Conservation (phyloP, 768 basidiomycete species). For the Phylloporus scabripes region DNA sequence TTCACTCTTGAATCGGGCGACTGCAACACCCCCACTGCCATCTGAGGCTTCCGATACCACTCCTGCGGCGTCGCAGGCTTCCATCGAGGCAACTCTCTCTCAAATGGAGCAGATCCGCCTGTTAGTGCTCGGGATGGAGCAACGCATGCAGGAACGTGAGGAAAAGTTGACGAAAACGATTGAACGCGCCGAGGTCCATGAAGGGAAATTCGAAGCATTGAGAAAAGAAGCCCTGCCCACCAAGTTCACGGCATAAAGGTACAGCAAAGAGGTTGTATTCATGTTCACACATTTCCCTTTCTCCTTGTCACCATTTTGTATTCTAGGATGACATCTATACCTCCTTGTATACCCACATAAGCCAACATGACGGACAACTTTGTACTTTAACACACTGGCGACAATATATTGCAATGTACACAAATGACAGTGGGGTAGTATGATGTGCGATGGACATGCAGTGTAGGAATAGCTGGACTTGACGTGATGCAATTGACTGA, state of each 20-base stretch:
- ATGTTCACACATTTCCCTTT: conserved; percentile 8
- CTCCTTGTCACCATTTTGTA: conserved; percentile 17
- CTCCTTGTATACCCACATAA: conserved; percentile 6
- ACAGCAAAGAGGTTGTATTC: conserved; percentile 1
- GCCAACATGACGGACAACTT: neutral
- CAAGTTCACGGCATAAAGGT: conserved; percentile 13
- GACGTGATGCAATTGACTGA: conserved; percentile 23
- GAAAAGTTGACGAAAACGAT: conserved; percentile 56
- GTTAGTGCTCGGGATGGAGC: conserved; percentile 71
- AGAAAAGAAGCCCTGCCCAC: conserved; percentile 35
- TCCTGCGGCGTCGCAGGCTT: conserved; percentile 19
- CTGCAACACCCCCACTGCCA: conserved; percentile 14
- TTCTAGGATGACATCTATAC: conserved; percentile 17
- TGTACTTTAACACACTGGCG: conserved; percentile 17
- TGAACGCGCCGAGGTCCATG: conserved; percentile 55
- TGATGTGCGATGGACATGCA: conserved; percentile 23
- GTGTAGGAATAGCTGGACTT: conserved; percentile 16
- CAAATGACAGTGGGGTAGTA: conserved; percentile 27
- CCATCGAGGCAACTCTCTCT: conserved; percentile 41
- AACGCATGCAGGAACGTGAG: conserved; percentile 58
- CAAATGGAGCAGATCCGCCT: conserved; percentile 66
- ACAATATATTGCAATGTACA: conserved; percentile 26
- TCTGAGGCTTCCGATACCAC: conserved; percentile 15
- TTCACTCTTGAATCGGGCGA: conserved; percentile 22
- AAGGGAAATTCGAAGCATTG: conserved; percentile 47